These are phyloP conservation scores for Pilobolus umbonatus DNA, from an alignment of 192 early-diverging fungal species.

Conservation along the genomic window DNA sequence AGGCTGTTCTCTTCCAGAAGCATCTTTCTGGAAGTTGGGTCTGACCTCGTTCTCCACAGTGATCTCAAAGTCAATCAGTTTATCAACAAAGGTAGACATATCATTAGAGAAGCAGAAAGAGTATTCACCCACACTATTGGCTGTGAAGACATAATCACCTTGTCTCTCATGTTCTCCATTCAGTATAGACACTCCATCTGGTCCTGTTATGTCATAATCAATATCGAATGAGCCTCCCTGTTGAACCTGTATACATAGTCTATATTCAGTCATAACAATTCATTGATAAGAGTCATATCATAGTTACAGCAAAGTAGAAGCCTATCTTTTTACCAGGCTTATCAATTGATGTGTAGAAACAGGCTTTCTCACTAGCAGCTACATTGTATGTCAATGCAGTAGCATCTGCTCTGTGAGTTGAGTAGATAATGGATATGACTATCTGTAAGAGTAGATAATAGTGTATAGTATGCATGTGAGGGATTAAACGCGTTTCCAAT, in stretches of 20 bases:
- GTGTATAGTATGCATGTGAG: too few relatives aligned
- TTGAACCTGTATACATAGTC: slow-evolving; percentile 68
- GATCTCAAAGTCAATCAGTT: slow-evolving; percentile 94
- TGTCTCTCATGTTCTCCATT: slow-evolving; percentile 84
- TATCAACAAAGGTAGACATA: slow-evolving; percentile 93
- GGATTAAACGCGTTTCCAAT: too few relatives aligned
- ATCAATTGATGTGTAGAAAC: slow-evolving; percentile 80
- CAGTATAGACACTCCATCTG: slow-evolving; percentile 63
- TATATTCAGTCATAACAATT: not conserved
- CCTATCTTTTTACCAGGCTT: slow-evolving; percentile 81
- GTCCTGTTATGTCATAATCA: slow-evolving; percentile 84
- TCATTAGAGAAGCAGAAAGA: slow-evolving; percentile 95
- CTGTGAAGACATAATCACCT: slow-evolving; percentile 92
- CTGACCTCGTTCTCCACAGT: slow-evolving; percentile 81
- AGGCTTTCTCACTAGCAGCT: slow-evolving; percentile 87
- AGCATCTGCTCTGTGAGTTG: not conserved
- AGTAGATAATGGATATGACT: too few relatives aligned
- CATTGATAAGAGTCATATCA: not conserved
- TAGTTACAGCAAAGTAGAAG: slow-evolving; percentile 80
- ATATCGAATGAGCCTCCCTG: slow-evolving; percentile 95
- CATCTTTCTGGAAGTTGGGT: slow-evolving; percentile 9
- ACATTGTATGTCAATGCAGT: slow-evolving; percentile 77
- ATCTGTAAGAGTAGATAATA: too few relatives aligned
- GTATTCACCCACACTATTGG: slow-evolving; percentile 83
- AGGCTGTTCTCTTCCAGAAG: slow-evolving; percentile 34